Base-by-base conservation (phyloP, 2,329 filamentous ascomycete genomes). In the Ascosphaera apis region DNA sequence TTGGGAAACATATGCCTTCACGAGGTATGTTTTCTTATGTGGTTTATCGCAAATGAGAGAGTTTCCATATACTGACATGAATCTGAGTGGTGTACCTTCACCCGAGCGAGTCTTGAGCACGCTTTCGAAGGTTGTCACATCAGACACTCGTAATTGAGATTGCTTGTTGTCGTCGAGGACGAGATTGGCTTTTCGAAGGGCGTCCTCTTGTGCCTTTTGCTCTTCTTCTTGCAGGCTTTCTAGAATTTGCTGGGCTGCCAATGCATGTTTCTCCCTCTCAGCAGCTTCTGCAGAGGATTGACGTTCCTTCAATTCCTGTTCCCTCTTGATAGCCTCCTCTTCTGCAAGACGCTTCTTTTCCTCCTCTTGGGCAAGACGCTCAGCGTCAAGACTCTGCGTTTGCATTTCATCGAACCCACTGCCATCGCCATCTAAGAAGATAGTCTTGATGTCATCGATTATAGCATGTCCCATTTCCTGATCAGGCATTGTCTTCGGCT, bases 331-430 rank as follows among this genome's bases (percentile, higher is more conserved):
- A n/a, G n/a, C n/a, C n/a, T n/a, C n/a, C n/a, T n/a, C n/a, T 41
- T 63, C 62, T 36, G 59, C 62, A 44, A 62, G 53, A 38, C 60
- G 56, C 37, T 70, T 70, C 18, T 79, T 62, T 16, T 69, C 70
- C 15, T 76, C 76, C 55, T 91, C 80, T 42, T 91, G 81, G 11
- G 72, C 72, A 18, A 78, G 82, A 28, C 84, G 71, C 53, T 95
- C 84, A 47, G 91, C 82, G 48, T 91, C 82, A 4, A 95, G 62
- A 21, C 82, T 92, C 1, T 82, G 83, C 12, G 92, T 60, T 41
- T 82, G 69, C 37, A 73, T 69, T 21, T 81, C 78, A 37, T 75
- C 69, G 34, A 77, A 75, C 45, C 78, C 78, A 18, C 74, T 72
- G 43, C 74, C 65, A 1, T 82, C 79, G n/a, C 81, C 81, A 52